Conservation (phyloP, 2,329 filamentous ascomycete genomes). For the Emergomyces orientalis region DNA sequence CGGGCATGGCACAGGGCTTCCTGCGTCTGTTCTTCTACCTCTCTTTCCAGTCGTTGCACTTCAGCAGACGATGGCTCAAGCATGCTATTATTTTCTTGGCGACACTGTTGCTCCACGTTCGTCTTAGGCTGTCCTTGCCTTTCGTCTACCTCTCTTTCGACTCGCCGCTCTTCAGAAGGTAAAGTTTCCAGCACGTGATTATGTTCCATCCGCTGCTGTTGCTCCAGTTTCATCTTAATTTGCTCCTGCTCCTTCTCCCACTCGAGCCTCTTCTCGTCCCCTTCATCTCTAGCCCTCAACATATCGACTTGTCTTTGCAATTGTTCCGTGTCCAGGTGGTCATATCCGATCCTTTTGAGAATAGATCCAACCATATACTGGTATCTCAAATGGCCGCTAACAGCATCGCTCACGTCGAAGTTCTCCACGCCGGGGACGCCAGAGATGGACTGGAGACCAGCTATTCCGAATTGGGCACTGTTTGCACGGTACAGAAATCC, state of each 20-base stretch:
- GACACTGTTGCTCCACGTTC: background rate
- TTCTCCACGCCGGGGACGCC: constrained; percentile 50
- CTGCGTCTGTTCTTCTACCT: constrained; percentile 25
- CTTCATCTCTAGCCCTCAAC: constrained; percentile 30
- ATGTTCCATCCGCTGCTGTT: background rate
- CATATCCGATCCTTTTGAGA: constrained; percentile 58
- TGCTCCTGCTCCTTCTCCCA: background rate
- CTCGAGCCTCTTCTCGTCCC: constrained; percentile 19
- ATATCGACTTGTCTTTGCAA: constrained; percentile 37
- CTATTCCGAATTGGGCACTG: constrained; percentile 71
- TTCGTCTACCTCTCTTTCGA: background rate
- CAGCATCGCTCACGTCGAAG: constrained; percentile 54
- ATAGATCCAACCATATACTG: constrained; percentile 58
- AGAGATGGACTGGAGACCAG: constrained; percentile 66
- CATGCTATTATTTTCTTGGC: background rate
- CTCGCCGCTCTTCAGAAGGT: background rate
- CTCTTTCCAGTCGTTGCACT: constrained; percentile 4
- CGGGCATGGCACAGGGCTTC: constrained; percentile 21
- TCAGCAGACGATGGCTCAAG: background rate
- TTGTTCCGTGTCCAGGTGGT: constrained; percentile 49
- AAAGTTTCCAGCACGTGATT: background rate
- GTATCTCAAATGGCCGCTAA: constrained; percentile 63
- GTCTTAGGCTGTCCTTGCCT: background rate
- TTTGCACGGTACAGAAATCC: constrained; percentile 80
- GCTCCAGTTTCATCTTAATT: background rate